Evolutionary conservation across 75 land plant species (phyloP).

Genomic region (Isoetes taiwanensis): DNA sequence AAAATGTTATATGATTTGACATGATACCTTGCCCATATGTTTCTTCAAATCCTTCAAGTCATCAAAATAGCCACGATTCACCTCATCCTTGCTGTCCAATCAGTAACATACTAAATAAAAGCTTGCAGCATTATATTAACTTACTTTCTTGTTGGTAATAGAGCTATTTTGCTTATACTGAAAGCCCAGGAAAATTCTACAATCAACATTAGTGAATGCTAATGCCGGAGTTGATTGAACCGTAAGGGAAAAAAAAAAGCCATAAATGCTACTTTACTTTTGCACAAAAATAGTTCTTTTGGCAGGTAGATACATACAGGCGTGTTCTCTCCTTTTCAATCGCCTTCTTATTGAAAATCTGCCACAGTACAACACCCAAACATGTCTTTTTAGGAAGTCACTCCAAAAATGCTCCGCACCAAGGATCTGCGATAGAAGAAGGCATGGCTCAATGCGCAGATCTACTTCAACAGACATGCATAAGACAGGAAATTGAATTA

Average conservation of each 20-base stretch:
- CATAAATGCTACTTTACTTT: too few species aligned
- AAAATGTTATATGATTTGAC: neutral
- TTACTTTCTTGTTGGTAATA: neutral
- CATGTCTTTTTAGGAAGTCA: too few species aligned
- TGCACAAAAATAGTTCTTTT: too few species aligned
- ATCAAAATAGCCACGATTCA: constrained; percentile 31
- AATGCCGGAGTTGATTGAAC: too few species aligned
- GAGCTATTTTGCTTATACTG: too few species aligned
- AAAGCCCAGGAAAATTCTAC: neutral
- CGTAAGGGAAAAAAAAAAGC: too few species aligned
- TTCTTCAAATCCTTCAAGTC: constrained; percentile 23
- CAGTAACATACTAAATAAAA: neutral
- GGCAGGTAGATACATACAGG: constrained; percentile 7
- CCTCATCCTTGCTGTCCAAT: constrained; percentile 14
- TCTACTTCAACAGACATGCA: too few species aligned
- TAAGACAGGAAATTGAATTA: too few species aligned
- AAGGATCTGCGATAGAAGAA: too few species aligned
- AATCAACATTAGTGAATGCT: neutral
- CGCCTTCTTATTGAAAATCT: constrained; percentile 22
- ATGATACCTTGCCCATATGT: constrained; percentile 17
- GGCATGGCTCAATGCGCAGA: too few species aligned
- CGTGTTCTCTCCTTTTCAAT: constrained; percentile 20
- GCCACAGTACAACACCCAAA: too few species aligned
- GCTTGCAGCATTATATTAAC: neutral
- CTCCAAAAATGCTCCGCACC: too few species aligned